Evolutionary conservation across 164 flowering plant species (phyloP), one percentile per base, ranked within the genome.

Genomic region (Saururus chinensis): DNA sequence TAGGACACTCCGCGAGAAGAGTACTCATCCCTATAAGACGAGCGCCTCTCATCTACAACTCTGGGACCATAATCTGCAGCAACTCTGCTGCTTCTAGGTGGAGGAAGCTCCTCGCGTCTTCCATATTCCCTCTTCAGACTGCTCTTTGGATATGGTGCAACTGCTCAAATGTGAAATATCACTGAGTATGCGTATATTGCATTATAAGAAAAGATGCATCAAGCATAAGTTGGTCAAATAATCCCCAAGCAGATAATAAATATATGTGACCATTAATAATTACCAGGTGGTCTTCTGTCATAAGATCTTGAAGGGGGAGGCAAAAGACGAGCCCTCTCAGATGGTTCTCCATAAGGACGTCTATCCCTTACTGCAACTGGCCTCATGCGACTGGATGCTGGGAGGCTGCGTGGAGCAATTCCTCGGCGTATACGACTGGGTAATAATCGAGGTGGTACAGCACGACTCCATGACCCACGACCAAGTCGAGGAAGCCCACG

Each of bases 251-350:
- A 2, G 6, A 30, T 2, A 53, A 13, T 42, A 62, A 35, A 53
- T 20, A 35, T 35, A 61, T 0, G 19, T 4, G 8, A 20, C 0
- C 41, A 11, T 51, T 19, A 16, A 25, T 41, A 55, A 12, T 1
- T 79, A 92, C 99, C 82, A 53, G 92, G 91, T 24, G 85, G 74
- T 68, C 92, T 84, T 73, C 91, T 78, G 30, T 79, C 87, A 76
- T 90, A 85, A 14, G 89, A 76, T 74, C 99, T 85, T 35, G 73
- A 61, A n/a, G 81, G 81, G 54, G 95, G 88, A 61, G 88, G 70
- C 71, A 82, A 53, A 1, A 82, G 87, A 71, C 97, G 82, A 51
- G 57, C 73, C 73, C 99, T 87, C 56, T 79, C 70, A 41, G 92
- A 86, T 63, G 70, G 40, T 16, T 83, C 71, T 75, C 79, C 64